These are phyloP conservation scores for Taphrina communis DNA, from an alignment of 1,139 yeast species.

Conservation along the genomic window DNA sequence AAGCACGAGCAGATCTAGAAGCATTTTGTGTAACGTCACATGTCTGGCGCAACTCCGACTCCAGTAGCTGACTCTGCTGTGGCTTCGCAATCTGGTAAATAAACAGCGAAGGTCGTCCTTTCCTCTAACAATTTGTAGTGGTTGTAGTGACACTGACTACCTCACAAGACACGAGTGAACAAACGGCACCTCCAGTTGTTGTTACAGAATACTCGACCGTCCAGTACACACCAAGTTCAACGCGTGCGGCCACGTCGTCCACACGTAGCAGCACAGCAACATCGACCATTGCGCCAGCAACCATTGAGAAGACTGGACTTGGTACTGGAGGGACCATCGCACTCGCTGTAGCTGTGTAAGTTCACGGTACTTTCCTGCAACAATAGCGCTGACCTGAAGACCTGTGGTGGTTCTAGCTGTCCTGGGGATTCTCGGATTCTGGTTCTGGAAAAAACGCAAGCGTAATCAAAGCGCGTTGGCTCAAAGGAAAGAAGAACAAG, in stretches of 20 bases:
- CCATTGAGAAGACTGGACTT: constrained; percentile 9
- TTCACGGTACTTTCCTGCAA: neutral
- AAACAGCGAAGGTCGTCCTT: neutral
- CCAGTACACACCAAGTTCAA: constrained; percentile 27
- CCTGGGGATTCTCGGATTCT: constrained; percentile 41
- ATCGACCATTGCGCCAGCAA: constrained; percentile 7
- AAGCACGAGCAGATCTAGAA: too few species aligned
- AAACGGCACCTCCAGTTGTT: constrained; percentile 23
- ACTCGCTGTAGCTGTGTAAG: constrained; percentile 37
- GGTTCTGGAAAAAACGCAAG: constrained; percentile 44
- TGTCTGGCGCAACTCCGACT: constrained; percentile 9
- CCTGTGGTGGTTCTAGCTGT: constrained; percentile 44
- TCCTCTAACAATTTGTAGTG: constrained; percentile 4
- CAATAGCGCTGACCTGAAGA: neutral
- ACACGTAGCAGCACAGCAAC: constrained; percentile 6
- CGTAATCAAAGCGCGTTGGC: constrained; percentile 39
- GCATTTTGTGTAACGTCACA: constrained; percentile 3
- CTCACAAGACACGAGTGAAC: constrained; percentile 19
- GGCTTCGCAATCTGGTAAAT: constrained; percentile 14
- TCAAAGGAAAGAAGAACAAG: constrained; percentile 45
- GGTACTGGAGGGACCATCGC: constrained; percentile 38
- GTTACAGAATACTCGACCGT: constrained; percentile 32
- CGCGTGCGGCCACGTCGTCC: constrained; percentile 16
- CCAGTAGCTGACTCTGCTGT: neutral
- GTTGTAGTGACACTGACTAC: constrained; percentile 36